These are phyloP conservation scores for Colletotrichum spaethianum DNA, from an alignment of 2,329 filamentous ascomycete genomes.

Conservation along the genomic window DNA sequence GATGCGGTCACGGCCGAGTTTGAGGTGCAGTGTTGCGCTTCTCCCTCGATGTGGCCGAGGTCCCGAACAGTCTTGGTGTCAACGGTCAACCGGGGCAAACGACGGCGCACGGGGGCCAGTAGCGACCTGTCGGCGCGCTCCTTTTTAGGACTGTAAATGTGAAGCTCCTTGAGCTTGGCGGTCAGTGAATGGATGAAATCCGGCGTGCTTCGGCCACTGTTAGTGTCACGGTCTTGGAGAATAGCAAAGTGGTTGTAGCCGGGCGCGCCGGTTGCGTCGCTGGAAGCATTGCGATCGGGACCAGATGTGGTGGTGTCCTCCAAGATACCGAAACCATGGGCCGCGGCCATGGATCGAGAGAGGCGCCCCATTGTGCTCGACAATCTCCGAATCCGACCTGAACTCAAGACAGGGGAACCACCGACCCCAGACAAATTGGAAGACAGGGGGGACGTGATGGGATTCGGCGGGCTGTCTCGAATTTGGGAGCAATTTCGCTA, in stretches of 20 bases:
- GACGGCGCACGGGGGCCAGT: constrained; percentile 3
- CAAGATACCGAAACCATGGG: constrained; percentile 29
- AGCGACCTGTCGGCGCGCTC: constrained; percentile 27
- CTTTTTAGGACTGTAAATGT: constrained; percentile 43
- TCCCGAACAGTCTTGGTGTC: constrained; percentile 23
- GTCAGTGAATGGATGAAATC: constrained; percentile 50
- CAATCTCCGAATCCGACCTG: constrained; percentile 40
- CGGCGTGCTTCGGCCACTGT: constrained; percentile 46
- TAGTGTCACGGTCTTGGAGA: constrained; percentile 49
- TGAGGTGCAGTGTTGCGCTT: constrained; percentile 18
- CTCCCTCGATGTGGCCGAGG: constrained; percentile 26
- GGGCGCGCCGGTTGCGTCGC: constrained; percentile 13
- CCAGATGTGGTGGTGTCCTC: constrained; percentile 31
- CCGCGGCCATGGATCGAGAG: constrained; percentile 30
- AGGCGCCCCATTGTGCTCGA: constrained; percentile 25
- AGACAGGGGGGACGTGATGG: constrained; percentile 16
- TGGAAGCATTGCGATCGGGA: constrained; percentile 10
- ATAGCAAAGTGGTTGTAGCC: constrained; percentile 30
- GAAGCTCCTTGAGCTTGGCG: constrained; percentile 51
- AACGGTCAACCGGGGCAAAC: constrained; percentile 14
- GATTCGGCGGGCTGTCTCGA: constrained; percentile 19
- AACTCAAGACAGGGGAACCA: constrained; percentile 25
- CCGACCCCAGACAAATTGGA: constrained; percentile 26
- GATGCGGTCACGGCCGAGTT: constrained; percentile 13
- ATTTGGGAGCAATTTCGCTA: constrained; percentile 35